Percentiles rank a stretch among this genome's conserved stretches.
These are phyloP conservation scores for Coemansia sp. DNA, from an alignment of 192 early-diverging fungal genomes.

Conservation along the genomic window DNA sequence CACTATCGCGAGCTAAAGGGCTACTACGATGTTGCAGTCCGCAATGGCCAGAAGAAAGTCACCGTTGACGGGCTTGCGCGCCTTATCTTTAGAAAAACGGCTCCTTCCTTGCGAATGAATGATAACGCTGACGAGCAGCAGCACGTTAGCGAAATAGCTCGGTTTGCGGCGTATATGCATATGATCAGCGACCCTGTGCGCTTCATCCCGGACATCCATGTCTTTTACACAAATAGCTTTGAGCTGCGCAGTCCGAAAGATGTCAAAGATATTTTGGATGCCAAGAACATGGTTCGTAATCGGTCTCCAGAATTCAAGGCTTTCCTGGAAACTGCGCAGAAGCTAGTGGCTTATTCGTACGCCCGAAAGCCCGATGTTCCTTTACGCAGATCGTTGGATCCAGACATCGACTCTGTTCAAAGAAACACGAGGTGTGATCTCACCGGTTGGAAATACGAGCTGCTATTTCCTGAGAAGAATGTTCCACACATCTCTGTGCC, in stretches of 20 bases:
- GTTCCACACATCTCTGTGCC: conserved; percentile 2
- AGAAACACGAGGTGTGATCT: conserved; percentile 22
- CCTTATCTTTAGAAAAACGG: conserved; percentile 31
- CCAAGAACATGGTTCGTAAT: conserved; percentile 59
- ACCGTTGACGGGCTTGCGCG: conserved; percentile 42
- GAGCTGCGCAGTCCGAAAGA: conserved; percentile 51
- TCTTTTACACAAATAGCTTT: conserved; percentile 60
- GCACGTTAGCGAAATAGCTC: conserved; percentile 16
- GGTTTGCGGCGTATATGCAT: conserved; percentile 64
- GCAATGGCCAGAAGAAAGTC: conserved; percentile 23
- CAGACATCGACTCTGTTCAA: conserved; percentile 13
- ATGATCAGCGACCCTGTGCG: conserved; percentile 59
- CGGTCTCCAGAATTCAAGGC: conserved; percentile 41
- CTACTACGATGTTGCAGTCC: conserved; percentile 32
- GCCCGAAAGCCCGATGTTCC: conserved; percentile 19
- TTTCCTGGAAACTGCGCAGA: conserved; percentile 58
- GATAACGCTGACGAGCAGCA: neutral
- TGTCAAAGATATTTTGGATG: conserved; percentile 43
- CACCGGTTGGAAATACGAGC: conserved; percentile 19
- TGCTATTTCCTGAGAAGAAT: conserved; percentile 6
- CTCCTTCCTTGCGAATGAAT: neutral
- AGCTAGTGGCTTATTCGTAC: conserved; percentile 38
- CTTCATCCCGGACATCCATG: conserved; percentile 51
- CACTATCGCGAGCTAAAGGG: conserved; percentile 32
- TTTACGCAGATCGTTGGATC: conserved; percentile 20